Percentiles rank a stretch among this genome's conserved stretches.
These are phyloP conservation scores for Alternaria hordeiaustralica DNA, from an alignment of 2,329 filamentous ascomycete genomes.

Conservation along the genomic window DNA sequence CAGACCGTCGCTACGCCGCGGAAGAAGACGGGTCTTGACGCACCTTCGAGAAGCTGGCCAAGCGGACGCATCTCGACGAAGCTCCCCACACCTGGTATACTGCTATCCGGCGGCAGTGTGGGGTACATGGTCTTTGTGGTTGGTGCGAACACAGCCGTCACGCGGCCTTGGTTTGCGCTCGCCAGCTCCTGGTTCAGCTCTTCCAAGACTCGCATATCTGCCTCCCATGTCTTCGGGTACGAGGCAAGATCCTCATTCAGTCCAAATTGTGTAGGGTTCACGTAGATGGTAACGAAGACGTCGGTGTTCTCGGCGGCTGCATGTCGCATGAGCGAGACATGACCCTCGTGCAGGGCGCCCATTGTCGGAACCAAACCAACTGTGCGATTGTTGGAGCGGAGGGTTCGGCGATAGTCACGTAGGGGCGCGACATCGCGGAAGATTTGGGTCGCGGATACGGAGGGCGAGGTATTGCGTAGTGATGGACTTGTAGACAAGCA, in stretches of 20 bases:
- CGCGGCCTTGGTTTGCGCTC: constrained; percentile 61
- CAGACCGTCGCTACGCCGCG: constrained; percentile 94
- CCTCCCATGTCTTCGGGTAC: constrained; percentile 89
- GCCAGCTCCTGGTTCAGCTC: constrained; percentile 75
- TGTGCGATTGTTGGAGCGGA: constrained; percentile 70
- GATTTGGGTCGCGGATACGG: constrained; percentile 62
- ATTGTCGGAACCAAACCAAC: constrained; percentile 95
- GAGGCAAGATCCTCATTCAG: constrained; percentile 83
- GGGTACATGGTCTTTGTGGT: constrained; percentile 88
- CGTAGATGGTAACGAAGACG: constrained; percentile 90
- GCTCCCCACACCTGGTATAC: constrained; percentile 77
- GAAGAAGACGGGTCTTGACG: constrained; percentile 90
- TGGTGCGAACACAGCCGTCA: constrained; percentile 87
- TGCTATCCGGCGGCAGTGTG: constrained; percentile 73
- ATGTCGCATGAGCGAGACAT: constrained; percentile 82
- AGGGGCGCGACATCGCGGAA: constrained; percentile 78
- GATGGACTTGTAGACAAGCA: constrained; percentile 26
- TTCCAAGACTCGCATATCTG: constrained; percentile 72
- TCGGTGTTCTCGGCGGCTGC: constrained; percentile 85
- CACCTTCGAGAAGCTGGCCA: constrained; percentile 80
- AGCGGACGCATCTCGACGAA: constrained; percentile 93
- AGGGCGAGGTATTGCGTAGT: constrained; percentile 24
- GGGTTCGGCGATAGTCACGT: constrained; percentile 71
- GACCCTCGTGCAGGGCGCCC: constrained; percentile 94
- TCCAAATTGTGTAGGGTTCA: constrained; percentile 97